Evolutionary conservation across 2,329 filamentous ascomycete species (phyloP), one percentile per base, ranked within the genome.

Genomic region (Arthroderma sp.): DNA sequence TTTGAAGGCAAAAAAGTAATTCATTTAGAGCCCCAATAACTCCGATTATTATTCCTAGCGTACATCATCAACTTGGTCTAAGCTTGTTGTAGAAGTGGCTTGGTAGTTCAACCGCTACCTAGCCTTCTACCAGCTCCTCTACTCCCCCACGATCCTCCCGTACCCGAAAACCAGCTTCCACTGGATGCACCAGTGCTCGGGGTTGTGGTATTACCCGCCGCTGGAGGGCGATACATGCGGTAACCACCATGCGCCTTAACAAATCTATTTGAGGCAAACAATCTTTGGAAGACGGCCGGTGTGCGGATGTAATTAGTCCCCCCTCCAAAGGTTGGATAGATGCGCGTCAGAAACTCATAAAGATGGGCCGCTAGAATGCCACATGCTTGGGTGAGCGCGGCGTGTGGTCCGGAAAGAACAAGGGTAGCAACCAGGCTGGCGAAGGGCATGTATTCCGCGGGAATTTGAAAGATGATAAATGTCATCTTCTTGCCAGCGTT

Each of bases 321-420:
- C 57, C 88, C 87, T 33, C 90, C 91, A 67, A 93, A 93, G 57
- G 87, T 83, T 3, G 93, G 93, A 78, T 90, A 97, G 43, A 96
- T 79, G 53, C 88, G 81, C 1, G 87, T 89, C 54, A 96, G 71
- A 67, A 97, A 98, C 69, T 97, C 88, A 72, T 89, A 95, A 19
- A 93, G 67, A 70, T 98, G 93, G 3, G 91, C 91, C 11, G 91
- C 88, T 44, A 95, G 62, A 9, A 98, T 77, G n/a, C 93, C 93
- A 35, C 82, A 87, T 3, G 82, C 71, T 66, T 94, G 84, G 2
- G 84, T 66, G 57, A 87, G 67, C 9, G 87, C 79, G 17, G 73
- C 73, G 2, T 70, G 63, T 37, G 78, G 77, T 9, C 85, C 84
- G 4, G 73, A 77, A 67, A 87, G 81, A 56, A 97, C 74, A 21